A percentile compares a stretch with the other conserved stretches of the same genome.
Conservation (phyloP, 192 early-diverging fungal genomes). For the Allomyces macrogynus region DNA sequence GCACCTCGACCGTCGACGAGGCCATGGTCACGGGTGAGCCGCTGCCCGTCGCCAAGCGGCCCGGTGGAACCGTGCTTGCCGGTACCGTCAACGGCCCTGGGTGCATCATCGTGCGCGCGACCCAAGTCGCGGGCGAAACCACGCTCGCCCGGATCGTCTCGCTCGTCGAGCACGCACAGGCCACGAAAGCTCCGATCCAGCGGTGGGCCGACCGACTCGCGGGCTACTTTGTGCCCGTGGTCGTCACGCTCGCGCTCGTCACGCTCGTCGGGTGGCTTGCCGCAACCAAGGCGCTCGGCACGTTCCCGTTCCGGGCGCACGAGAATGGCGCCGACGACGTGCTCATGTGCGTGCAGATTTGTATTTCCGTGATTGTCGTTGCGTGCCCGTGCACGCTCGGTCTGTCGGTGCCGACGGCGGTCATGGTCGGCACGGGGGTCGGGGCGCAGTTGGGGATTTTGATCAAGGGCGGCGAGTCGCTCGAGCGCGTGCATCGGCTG, state of each 20-base stretch:
- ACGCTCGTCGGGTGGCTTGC: slow-evolving; percentile 65
- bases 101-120: slow-evolving; percentile 60
- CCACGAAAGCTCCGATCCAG: slow-evolving; percentile 91
- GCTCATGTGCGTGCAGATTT: slow-evolving; percentile 63
- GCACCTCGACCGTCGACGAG: slow-evolving; percentile 70
- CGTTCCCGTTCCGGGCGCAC: slow-evolving; percentile 17
- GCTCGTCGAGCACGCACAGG: slow-evolving; percentile 84
- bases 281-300: slow-evolving; percentile 22
- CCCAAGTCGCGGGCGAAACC: slow-evolving; percentile 74
- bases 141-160: slow-evolving; percentile 79
- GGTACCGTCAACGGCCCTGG: slow-evolving; percentile 88
- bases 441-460: slow-evolving; percentile 85
- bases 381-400: slow-evolving; percentile 95
- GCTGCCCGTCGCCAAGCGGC: slow-evolving; percentile 47
- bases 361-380: slow-evolving; percentile 87
- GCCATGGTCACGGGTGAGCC: slow-evolving; percentile 92
- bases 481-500: slow-evolving; percentile 61
- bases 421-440: slow-evolving; percentile 97
- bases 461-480: slow-evolving; percentile 79
- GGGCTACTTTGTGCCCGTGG: slow-evolving; percentile 74
- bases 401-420: slow-evolving; percentile 86
- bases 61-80: slow-evolving; percentile 51
- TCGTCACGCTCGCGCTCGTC: slow-evolving; percentile 45
- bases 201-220: slow-evolving; percentile 72
- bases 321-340: slow-evolving; percentile 29